Evolutionary conservation across 2,329 filamentous ascomycete species (phyloP), one percentile per base, ranked within the genome.

Genomic region (Phialocephala subalpina): DNA sequence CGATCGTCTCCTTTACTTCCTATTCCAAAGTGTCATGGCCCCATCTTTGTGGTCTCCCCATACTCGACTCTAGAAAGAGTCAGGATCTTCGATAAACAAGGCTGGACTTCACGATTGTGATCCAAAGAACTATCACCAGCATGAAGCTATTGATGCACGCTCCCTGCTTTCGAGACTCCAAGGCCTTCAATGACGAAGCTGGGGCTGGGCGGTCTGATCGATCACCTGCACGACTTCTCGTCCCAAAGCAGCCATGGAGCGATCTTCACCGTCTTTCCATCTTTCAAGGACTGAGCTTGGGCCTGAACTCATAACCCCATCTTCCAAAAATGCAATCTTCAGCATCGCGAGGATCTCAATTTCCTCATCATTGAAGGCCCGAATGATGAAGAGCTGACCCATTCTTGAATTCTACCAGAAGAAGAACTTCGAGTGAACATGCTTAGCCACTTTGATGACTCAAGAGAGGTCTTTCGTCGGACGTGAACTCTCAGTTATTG

Each of bases 291-390:
- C n/a, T n/a, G n/a, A n/a, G n/a, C n/a, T n/a, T n/a, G n/a, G n/a
- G n/a, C n/a, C n/a, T 33, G 20, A n/a, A 16, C 2, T 42, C 45
- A 25, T 49, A 12, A 49, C 20, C 20, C n/a, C n/a, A 49, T 49
- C 45, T 49, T 49, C 14, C n/a, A 2, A 25, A 12, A 49, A 49
- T 22, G 45, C 7, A 49, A 49, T 49, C 20, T 49, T 49, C 45
- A 20, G 9, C 7, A 53, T 29, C 3, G 49, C 49, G 49, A 53
- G 49, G 49, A 53, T 53, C 49, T 18, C 22, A 53, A 53, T 53
- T 9, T 53, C 49, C 22, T 29, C 49, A 20, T 27, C 9, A 3
- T 7, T 18, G 25, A 53, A 53, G 49, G 49, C 12, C 49, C 22
- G 49, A 53, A 53, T 53, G 49, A 16, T 53, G 49, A 3, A 29